phyloP scores from a whole-genome alignment of 257 asterid species.

The Oldenlandia corymbosa region DNA sequence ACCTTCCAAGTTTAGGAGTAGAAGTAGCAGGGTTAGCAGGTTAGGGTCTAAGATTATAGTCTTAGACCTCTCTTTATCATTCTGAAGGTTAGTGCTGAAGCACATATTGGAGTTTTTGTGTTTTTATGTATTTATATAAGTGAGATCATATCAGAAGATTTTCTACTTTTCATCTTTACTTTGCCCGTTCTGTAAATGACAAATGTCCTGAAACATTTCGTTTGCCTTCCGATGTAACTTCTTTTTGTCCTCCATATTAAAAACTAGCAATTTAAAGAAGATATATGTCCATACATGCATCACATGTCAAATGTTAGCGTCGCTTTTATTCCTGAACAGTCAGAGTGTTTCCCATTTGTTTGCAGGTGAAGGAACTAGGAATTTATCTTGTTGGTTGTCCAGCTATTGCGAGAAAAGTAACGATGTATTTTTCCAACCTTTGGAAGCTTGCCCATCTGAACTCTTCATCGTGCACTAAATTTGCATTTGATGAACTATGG shows the following conservation, averaged over 20 bases:
- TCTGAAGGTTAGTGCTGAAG: background rate
- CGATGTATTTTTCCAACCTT: slow-evolving; percentile 56
- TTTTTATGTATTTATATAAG: background rate
- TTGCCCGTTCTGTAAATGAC: background rate
- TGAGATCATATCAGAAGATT: no score
- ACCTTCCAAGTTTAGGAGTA: background rate
- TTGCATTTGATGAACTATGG: slow-evolving; percentile 62
- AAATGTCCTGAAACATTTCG: background rate
- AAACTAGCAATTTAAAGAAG: background rate
- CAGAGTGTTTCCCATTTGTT: slow-evolving; percentile 9
- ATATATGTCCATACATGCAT: background rate
- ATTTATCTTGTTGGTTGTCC: slow-evolving; percentile 71
- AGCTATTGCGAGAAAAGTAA: slow-evolving; percentile 44
- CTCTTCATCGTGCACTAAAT: slow-evolving; percentile 45
- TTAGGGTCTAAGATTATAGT: background rate
- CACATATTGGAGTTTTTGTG: background rate
- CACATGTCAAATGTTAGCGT: background rate
- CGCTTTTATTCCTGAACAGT: slow-evolving; percentile 16
- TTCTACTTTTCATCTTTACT: no score
- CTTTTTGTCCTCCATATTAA: background rate
- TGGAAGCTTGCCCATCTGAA: slow-evolving; percentile 80
- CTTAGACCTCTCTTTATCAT: background rate
- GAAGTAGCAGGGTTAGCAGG: background rate
- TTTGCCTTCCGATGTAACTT: background rate
- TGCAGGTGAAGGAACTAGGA: slow-evolving; percentile 83